Base-by-base conservation (phyloP, 192 early-diverging fungal genomes). In the Polychytrium aggregatum region DNA sequence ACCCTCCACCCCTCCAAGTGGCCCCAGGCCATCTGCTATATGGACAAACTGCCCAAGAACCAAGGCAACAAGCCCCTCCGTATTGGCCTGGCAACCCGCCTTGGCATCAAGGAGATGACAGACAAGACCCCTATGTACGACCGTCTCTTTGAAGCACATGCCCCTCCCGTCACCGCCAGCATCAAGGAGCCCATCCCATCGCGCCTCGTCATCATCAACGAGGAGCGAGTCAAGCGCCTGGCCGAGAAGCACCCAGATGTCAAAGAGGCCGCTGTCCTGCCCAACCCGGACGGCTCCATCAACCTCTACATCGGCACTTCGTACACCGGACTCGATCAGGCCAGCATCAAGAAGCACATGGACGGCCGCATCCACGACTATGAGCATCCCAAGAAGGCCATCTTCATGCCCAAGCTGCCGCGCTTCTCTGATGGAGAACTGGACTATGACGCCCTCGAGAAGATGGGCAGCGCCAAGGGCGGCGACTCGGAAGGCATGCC, bases 11-110 rank as follows among this genome's bases (percentile, higher is more conserved):
- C 55, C 10, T 35, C 59, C 17, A 68, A 68, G 38, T 51, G 62
- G 43, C 66, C 66, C 28, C 59, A 66, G 43, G 52, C 66, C 17
- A 39, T 68, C 20, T 63, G 67, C 0, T 65, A 60, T 43, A 56
- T 68, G 62, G 50, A 60, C 36, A 56, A 64, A 35, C 30, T 68
- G n/a, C n/a, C n/a, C n/a, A n/a, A n/a, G n/a, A n/a, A n/a, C n/a
- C n/a, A n/a, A n/a, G n/a, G n/a, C n/a, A n/a, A n/a, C n/a, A n/a
- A n/a, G n/a, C n/a, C n/a, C n/a, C n/a, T n/a, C n/a, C n/a, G n/a
- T n/a, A n/a, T n/a, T n/a, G n/a, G n/a, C n/a, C 44, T 70, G 6
- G 59, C 59, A 17, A 51, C 67, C 22, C 53, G 66, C n/a, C 41
- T 68, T 38, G 48, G 46, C 6, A 42, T 68, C 39, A 33, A 41